Evolutionary conservation across 352 stramenopile species (phyloP).

Genomic region (Phytophthora boehmeriae): DNA sequence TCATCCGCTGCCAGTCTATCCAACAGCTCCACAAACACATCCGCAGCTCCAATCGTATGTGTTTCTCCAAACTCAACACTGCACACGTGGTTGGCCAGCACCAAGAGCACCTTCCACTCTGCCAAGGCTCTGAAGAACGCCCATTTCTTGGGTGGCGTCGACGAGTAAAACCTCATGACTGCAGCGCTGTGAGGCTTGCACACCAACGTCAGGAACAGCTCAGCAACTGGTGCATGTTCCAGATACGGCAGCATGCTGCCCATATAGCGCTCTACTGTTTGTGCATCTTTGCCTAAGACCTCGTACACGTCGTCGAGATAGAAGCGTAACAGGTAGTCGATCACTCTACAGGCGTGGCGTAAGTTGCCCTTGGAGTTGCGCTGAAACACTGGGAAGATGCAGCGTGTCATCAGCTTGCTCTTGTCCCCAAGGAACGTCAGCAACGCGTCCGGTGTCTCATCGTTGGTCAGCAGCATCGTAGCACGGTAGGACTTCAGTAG

Average conservation of each 20-base stretch:
- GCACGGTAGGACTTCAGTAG: constrained; percentile 82
- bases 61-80: constrained; percentile 59
- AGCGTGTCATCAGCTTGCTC: constrained; percentile 74
- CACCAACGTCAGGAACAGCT: constrained; percentile 88
- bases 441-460: constrained; percentile 80
- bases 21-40: constrained; percentile 90
- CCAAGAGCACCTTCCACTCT: constrained; percentile 89
- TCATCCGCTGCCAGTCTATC: constrained; percentile 88
- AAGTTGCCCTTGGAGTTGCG: constrained; percentile 73
- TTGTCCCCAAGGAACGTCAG: constrained; percentile 85
- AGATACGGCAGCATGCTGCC: constrained; percentile 84
- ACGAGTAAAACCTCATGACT: constrained; percentile 70
- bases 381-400: constrained; percentile 85
- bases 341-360: constrained; percentile 86
- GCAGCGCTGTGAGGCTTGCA: constrained; percentile 84
- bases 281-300: constrained; percentile 64
- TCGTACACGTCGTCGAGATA: constrained; percentile 91
- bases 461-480: constrained; percentile 90
- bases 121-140: constrained; percentile 85
- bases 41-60: constrained; percentile 81
- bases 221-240: constrained; percentile 81
- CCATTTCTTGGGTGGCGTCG: constrained; percentile 85
- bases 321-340: constrained; percentile 87
- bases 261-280: constrained; percentile 81
- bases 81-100: constrained; percentile 84